Conservation (phyloP, 179 eudicot species). For the Beta macrorhiza region DNA sequence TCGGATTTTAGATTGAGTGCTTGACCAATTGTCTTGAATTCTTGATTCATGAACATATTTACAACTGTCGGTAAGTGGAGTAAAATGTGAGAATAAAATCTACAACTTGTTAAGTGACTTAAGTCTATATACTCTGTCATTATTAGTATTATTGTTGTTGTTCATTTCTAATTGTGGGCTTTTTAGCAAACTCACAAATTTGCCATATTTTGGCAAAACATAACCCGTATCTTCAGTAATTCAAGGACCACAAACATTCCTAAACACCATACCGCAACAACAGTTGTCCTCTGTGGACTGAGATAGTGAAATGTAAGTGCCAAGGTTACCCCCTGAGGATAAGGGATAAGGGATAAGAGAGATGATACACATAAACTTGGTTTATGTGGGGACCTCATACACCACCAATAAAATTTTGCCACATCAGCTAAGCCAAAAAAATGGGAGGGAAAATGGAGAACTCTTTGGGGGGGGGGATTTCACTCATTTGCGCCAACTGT, state of each 20-base stretch:
- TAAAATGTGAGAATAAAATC: not conserved
- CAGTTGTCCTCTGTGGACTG: not conserved
- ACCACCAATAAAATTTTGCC: no score
- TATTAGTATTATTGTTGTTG: no score
- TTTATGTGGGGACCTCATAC: no score
- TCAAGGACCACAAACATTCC: slow-evolving; percentile 1
- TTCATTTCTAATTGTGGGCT: not conserved
- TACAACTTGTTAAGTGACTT: no score
- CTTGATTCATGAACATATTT: not conserved
- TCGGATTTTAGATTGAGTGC: not conserved
- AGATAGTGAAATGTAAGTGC: not conserved
- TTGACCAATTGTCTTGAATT: not conserved
- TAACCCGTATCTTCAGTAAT: not conserved
- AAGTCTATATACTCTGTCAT: no score
- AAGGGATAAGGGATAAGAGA: no score
- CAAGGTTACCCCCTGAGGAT: not conserved
- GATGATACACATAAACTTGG: no score
- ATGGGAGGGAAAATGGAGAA: no score
- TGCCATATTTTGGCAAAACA: slow-evolving; percentile 20
- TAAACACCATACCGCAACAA: not conserved
- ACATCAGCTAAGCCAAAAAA: no score
- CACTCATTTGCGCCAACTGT: no score
- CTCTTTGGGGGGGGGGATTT: no score
- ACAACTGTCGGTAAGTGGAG: not conserved
- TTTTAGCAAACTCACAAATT: slow-evolving; percentile 4